Evolutionary conservation across 2,329 filamentous ascomycete species (phyloP).

Genomic region (Lasiodiplodia hormozganensis): DNA sequence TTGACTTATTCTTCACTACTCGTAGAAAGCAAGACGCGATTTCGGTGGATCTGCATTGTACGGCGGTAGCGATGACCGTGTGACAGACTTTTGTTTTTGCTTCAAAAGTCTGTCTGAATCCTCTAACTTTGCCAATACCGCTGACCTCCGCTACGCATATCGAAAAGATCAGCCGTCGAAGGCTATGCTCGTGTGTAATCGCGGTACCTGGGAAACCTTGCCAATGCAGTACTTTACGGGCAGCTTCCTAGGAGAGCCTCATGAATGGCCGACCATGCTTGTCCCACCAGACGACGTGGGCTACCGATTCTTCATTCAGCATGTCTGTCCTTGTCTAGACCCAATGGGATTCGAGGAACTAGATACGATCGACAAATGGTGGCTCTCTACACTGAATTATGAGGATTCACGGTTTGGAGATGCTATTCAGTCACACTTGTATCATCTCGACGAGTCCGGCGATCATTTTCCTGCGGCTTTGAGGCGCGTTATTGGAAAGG

Average conservation of each 20-base stretch:
- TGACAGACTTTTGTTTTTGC: too few species aligned
- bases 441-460: neutral
- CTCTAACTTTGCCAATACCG: too few species aligned
- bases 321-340: neutral
- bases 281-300: neutral
- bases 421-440: neutral
- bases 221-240: too few species aligned
- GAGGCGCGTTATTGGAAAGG: neutral
- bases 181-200: too few species aligned
- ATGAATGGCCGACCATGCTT: neutral
- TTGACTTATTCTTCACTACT: too few species aligned
- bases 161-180: too few species aligned
- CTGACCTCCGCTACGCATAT: too few species aligned
- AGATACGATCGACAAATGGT: neutral
- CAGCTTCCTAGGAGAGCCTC: neutral
- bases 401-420: neutral
- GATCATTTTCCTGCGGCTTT: neutral
- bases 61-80: too few species aligned
- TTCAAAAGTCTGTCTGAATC: too few species aligned
- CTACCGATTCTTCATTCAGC: neutral
- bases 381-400: neutral
- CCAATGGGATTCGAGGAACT: neutral
- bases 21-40: too few species aligned
- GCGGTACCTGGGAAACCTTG: too few species aligned
- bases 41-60: too few species aligned